Conservation (phyloP, 805 yeast genomes). For the Saturnispora dispora region DNA sequence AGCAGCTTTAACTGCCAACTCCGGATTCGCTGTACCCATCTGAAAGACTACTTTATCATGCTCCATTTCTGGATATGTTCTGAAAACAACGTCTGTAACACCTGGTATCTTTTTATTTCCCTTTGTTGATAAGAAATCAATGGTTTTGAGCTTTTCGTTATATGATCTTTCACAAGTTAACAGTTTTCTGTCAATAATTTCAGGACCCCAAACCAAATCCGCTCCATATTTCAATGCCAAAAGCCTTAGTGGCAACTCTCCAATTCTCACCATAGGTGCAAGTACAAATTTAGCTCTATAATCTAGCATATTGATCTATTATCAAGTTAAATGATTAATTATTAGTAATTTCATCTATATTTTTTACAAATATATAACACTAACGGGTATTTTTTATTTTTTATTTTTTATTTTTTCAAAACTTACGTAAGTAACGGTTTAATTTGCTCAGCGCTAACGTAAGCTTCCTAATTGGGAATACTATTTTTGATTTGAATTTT, state of each 20-base stretch:
- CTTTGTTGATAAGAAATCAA: slow-evolving; percentile 44
- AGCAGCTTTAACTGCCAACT: slow-evolving; percentile 84
- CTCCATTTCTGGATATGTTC: slow-evolving; percentile 62
- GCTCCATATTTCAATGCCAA: slow-evolving; percentile 79
- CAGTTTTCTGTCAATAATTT: slow-evolving; percentile 80
- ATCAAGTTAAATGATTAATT: no score
- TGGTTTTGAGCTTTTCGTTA: slow-evolving; percentile 47
- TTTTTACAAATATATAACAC: not conserved
- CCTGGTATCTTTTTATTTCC: slow-evolving; percentile 37
- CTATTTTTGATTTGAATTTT: not conserved
- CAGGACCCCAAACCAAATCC: slow-evolving; percentile 95
- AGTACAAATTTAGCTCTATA: slow-evolving; percentile 73
- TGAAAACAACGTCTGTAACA: slow-evolving; percentile 47
- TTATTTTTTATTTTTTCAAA: no score
- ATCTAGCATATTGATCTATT: slow-evolving; percentile 39
- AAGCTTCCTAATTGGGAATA: not conserved
- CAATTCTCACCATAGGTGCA: slow-evolving; percentile 96
- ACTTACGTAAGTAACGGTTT: no score
- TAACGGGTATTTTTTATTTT: no score
- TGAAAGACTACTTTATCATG: slow-evolving; percentile 70
- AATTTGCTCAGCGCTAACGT: not conserved
- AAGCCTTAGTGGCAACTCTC: slow-evolving; percentile 86
- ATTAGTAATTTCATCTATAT: no score
- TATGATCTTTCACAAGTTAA: slow-evolving; percentile 56
- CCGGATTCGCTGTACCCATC: slow-evolving; percentile 80